Evolutionary conservation across 768 basidiomycete genomes (phyloP).

Genomic region (Tricholoma flavovirens): DNA sequence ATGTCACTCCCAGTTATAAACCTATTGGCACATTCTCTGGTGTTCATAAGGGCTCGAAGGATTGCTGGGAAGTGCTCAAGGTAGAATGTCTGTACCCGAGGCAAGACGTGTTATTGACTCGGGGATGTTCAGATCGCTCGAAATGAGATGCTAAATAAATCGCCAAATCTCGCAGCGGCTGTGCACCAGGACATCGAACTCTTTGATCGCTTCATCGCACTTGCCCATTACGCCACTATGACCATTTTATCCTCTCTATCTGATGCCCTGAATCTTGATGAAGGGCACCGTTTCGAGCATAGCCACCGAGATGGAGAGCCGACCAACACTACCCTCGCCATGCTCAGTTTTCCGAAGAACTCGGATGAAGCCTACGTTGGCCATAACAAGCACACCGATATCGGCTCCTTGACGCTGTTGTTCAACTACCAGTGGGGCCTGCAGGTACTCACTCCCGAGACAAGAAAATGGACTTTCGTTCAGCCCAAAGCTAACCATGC

Average conservation of each 20-base stretch:
- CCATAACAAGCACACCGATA: constrained; percentile 2
- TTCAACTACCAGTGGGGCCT: not conserved
- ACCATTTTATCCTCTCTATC: not conserved
- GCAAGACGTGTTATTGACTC: not conserved
- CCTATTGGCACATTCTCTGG: not conserved
- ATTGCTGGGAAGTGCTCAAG: not conserved
- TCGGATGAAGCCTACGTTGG: not conserved
- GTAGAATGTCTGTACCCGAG: not conserved
- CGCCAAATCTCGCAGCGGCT: not conserved
- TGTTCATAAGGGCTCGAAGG: not conserved
- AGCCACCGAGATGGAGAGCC: not conserved
- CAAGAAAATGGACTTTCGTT: not conserved
- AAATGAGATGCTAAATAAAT: not conserved
- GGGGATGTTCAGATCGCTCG: not conserved
- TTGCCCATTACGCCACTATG: not conserved
- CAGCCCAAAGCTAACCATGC: not conserved
- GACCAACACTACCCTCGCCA: not conserved
- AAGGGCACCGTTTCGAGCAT: not conserved
- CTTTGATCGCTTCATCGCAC: not conserved
- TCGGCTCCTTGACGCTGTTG: not conserved
- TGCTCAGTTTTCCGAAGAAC: not conserved
- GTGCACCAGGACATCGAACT: not conserved
- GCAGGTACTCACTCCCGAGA: not conserved
- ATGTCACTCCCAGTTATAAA: not conserved
- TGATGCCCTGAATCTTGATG: not conserved